Base-by-base conservation (phyloP, 371 early-diverging fungal genomes). In the Mortierella sp. region DNA sequence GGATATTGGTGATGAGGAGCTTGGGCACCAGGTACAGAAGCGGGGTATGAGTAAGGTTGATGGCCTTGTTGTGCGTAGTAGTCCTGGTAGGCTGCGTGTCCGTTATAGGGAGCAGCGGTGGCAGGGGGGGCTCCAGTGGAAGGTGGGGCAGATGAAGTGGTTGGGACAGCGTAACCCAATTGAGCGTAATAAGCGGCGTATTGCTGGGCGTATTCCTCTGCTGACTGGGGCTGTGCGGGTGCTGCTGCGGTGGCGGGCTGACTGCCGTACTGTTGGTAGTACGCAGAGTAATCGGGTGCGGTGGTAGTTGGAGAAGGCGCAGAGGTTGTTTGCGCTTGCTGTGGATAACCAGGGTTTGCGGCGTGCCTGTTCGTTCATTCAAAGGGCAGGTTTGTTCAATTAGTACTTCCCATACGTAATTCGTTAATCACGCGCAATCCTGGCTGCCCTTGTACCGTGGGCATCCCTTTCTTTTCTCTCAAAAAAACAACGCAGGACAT, bases 101-200 rank as follows among this genome's bases (percentile, higher is more conserved):
- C 67, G 40, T 53, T 70, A 34, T 79, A 75, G 4, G 76, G 73
- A 10, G 78, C 64, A 28, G 78, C 48, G 8, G 80, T 13, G 1
- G 75, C 31, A 34, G 71, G 8, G 24, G 83, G 50, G 26, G 57
- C 44, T 34, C 74, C 50, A 26, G 61, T 34, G 28, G 73, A 16
- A 9, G 77, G 71, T 21, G 77, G 53, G n/a, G 77, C 40, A 28
- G 72, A 54, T 37, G 61, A 21, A n/a, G 79, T 21, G 19, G 84
- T 24, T 40, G 76, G 73, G 2, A 61, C 76, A 37, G 81, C 14
- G 72, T 80, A 80, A 13, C 78, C 80, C 75, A 80, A 85, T 71
- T 81, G 85, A 31, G 85, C 78, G 79, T 85, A 85, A 57, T 85
- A 85, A 4, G 84, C 81, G 50, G 83, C 76, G 77, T 79, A 83